Evolutionary conservation across 805 yeast genomes (phyloP), one percentile per base, ranked within the genome.

Genomic region (Candida argentea): DNA sequence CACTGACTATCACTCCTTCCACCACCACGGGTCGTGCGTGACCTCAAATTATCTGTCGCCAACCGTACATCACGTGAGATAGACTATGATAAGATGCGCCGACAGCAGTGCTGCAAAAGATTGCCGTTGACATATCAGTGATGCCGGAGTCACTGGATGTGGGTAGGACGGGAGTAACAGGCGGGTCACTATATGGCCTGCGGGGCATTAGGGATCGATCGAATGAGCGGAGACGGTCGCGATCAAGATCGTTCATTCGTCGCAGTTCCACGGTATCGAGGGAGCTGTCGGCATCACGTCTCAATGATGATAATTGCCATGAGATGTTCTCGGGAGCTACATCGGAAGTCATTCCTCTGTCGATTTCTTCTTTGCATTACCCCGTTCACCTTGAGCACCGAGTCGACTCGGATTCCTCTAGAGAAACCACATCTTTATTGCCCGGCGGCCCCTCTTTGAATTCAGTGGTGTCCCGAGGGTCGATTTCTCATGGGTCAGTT

Each of bases 301-400:
- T 55, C 12, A 33, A 53, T 15, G 82, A 77, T 30, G 83, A 73
- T 27, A 78, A 78, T 47, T 72, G 58, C 42, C 64, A 72, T 12
- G 93, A 81, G 48, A 73, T 78, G 59, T 81, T 68, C 48, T 73
- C 83, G 3, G 93, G 93, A 29, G 87, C 81, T 1, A 79, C 81
- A 1, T 70, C 81, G 3, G 84, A 77, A 38, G 69, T 74, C 25
- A 71, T 81, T 24, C 93, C 93, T 3, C 74, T 85, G 12, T 78
- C 89, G 1, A 76, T 81, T 35, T 71, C 83, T 0, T 72, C 86
- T 3, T 76, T 81, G 45, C 89, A 81, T 43, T 82, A 77, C 39
- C 73, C 74, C 14, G 80, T 73, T 44, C 73, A 67, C 24, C 61
- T 70, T 30, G 51, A 56, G 0, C 20, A 41, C 25, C 40, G 46